Evolutionary conservation across 345 rosid genomes (phyloP).

Genomic region (Erodium maritimum): DNA sequence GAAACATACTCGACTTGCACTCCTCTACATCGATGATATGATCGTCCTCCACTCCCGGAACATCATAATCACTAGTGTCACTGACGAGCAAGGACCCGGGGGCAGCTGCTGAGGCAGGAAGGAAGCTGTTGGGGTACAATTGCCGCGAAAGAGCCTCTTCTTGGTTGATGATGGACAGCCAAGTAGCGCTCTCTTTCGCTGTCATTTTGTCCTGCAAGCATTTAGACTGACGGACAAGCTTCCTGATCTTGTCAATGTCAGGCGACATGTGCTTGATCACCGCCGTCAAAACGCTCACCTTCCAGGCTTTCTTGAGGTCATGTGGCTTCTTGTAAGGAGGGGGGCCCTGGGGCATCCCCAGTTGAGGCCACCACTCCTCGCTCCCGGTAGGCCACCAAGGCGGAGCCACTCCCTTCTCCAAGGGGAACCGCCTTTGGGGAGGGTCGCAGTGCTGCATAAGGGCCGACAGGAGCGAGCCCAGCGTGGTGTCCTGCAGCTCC

Average conservation of each 20-base stretch:
- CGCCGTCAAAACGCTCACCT: slow-evolving; percentile 64
- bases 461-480: slow-evolving; percentile 69
- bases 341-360: slow-evolving; percentile 58
- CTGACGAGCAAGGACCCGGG: slow-evolving; percentile 36
- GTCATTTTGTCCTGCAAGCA: slow-evolving; percentile 91
- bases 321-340: slow-evolving; percentile 82
- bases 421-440: slow-evolving; percentile 69
- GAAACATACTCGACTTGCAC: slow-evolving; percentile 30
- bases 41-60: slow-evolving; percentile 42
- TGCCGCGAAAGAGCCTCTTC: slow-evolving; percentile 57
- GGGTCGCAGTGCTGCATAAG: too few species aligned
- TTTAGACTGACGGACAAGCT: slow-evolving; percentile 75
- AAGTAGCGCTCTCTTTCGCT: slow-evolving; percentile 76
- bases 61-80: slow-evolving; percentile 63
- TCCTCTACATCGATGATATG: slow-evolving; percentile 26
- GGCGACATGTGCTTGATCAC: slow-evolving; percentile 82
- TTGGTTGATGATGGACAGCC: slow-evolving; percentile 63
- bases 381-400: slow-evolving; percentile 82
- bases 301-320: slow-evolving; percentile 82
- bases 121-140: slow-evolving; percentile 51
- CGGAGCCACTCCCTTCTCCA: slow-evolving; percentile 74
- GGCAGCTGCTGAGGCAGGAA: slow-evolving; percentile 24
- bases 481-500: slow-evolving; percentile 77
- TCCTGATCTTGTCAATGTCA: slow-evolving; percentile 57
- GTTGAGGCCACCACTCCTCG: slow-evolving; percentile 76